Evolutionary conservation across 2,329 filamentous ascomycete species (phyloP).

Genomic region (Orbilia quercus): DNA sequence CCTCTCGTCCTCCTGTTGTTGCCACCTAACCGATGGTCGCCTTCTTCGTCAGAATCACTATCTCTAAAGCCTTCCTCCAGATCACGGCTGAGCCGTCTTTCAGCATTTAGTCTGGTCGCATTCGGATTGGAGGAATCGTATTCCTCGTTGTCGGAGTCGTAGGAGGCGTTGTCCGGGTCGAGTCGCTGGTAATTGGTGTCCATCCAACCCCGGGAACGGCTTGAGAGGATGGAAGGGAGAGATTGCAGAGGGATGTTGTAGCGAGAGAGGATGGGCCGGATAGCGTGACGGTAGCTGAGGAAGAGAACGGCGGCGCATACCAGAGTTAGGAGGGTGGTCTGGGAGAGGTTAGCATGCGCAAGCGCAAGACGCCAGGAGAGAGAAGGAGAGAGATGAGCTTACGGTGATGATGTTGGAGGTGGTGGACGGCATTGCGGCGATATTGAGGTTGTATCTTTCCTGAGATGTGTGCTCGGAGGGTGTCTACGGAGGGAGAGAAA

Average conservation of each 20-base stretch:
- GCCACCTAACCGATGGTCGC: constrained; percentile 37
- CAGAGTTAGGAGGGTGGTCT: constrained; percentile 54
- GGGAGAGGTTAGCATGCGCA: not conserved
- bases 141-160: constrained; percentile 52
- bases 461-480: constrained; percentile 5
- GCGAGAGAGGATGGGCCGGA: constrained; percentile 52
- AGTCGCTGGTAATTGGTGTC: constrained; percentile 46
- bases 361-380: not conserved
- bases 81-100: constrained; percentile 39
- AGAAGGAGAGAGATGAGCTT: constrained; percentile 15
- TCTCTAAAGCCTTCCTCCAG: constrained; percentile 52
- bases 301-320: constrained; percentile 54
- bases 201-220: constrained; percentile 53
- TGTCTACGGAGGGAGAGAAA: not conserved
- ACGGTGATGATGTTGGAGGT: constrained; percentile 56
- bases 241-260: constrained; percentile 55
- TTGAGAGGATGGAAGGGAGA: constrained; percentile 49
- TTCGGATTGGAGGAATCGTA: constrained; percentile 20
- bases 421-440: constrained; percentile 42
- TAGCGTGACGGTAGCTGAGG: constrained; percentile 53
- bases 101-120: constrained; percentile 2
- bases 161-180: constrained; percentile 35
- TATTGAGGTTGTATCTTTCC: not conserved
- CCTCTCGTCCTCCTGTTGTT: constrained; percentile 28
- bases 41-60: constrained; percentile 53